Conservation (phyloP, 768 basidiomycete species). For the Suillus luteus region DNA sequence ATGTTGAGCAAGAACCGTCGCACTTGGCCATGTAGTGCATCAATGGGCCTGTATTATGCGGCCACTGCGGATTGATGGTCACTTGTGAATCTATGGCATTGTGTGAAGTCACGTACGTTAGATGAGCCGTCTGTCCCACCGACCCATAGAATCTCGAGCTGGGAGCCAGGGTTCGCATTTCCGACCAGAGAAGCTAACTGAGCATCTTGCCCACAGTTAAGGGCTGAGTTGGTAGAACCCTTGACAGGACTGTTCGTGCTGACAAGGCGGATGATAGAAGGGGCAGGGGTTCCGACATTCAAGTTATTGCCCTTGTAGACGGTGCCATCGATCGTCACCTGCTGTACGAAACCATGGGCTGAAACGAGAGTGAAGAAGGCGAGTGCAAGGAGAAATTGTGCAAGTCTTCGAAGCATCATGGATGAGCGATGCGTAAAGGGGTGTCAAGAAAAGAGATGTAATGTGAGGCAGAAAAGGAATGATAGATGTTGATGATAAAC, state of each 20-base stretch:
- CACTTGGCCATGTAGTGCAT: slow-evolving; percentile 76
- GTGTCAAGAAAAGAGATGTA: background rate
- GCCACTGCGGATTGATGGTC: slow-evolving; percentile 38
- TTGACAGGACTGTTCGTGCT: slow-evolving; percentile 51
- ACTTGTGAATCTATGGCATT: background rate
- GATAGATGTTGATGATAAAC: background rate
- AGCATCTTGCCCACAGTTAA: slow-evolving; percentile 64
- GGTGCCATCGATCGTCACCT: slow-evolving; percentile 33
- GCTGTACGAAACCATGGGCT: slow-evolving; percentile 34
- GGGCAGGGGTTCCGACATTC: slow-evolving; percentile 30
- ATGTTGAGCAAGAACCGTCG: slow-evolving; percentile 54
- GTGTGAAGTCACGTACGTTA: slow-evolving; percentile 26
- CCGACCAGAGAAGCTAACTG: slow-evolving; percentile 49
- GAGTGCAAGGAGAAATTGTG: slow-evolving; percentile 13
- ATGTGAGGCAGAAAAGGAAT: background rate
- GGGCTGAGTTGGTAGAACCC: slow-evolving; percentile 53
- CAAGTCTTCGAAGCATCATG: slow-evolving; percentile 3
- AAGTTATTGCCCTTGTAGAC: slow-evolving; percentile 33
- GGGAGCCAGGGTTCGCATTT: slow-evolving; percentile 61
- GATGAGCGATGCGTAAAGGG: background rate
- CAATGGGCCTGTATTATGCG: slow-evolving; percentile 65
- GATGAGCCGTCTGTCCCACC: slow-evolving; percentile 41
- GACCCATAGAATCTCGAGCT: slow-evolving; percentile 55
- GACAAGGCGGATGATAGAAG: slow-evolving; percentile 47
- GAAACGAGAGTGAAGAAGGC: slow-evolving; percentile 25